A percentile compares a stretch with the other conserved stretches of the same genome.
phyloP scores from a whole-genome alignment of 116 monocot species.

The Zostera marina region DNA sequence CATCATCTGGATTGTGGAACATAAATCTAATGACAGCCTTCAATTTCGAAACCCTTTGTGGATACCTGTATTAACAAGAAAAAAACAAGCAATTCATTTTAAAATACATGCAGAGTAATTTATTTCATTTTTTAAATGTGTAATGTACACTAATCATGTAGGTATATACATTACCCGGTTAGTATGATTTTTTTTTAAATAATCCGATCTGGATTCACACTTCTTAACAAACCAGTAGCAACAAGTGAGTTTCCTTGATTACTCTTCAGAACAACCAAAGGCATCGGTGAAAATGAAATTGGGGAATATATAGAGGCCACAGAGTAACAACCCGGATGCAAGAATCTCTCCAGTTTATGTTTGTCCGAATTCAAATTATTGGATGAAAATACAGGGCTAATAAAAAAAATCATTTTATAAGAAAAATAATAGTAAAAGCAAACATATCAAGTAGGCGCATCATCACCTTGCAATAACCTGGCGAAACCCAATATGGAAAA shows the following conservation, averaged over 20 bases:
- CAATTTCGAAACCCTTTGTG: conserved; percentile 77
- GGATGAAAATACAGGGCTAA: conserved; percentile 82
- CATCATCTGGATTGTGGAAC: conserved; percentile 92
- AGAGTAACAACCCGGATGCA: conserved; percentile 76
- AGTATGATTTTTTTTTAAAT: conserved; percentile 83
- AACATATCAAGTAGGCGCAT: not conserved
- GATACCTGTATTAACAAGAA: conserved; percentile 45
- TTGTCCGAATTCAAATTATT: conserved; percentile 80
- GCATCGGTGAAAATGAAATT: conserved; percentile 59
- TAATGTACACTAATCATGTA: not conserved
- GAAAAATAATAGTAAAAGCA: not conserved
- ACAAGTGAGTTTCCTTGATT: conserved; percentile 31
- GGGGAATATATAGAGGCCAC: conserved; percentile 84
- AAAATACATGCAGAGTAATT: too few species aligned
- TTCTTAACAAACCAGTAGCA: conserved; percentile 66
- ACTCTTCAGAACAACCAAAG: conserved; percentile 52
- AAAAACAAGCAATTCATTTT: not conserved
- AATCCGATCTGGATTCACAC: conserved; percentile 77
- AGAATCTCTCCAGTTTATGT: conserved; percentile 95
- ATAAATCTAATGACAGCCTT: conserved; percentile 83
- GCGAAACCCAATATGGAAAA: conserved; percentile 86
- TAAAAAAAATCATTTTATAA: not conserved
- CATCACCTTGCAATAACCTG: conserved; percentile 66
- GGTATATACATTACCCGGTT: conserved; percentile 53
- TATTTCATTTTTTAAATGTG: too few species aligned